Conservation (phyloP, 2,329 filamentous ascomycete genomes). For the Dactylella cylindrospora region DNA sequence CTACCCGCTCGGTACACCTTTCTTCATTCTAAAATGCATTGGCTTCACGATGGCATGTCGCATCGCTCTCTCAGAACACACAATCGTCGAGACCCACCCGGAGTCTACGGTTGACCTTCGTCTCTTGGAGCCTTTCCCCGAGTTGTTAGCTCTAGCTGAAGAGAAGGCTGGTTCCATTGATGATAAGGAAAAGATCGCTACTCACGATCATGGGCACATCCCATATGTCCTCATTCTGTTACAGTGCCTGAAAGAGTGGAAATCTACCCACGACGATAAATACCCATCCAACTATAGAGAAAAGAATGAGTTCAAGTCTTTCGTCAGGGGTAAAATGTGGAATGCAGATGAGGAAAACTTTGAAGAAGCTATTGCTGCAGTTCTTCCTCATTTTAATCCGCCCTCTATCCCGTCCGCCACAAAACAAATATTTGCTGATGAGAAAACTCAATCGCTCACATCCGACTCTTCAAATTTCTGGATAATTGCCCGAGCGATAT, state of each 20-base stretch:
- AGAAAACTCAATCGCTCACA: conserved; percentile 58
- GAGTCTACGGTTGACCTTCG: conserved; percentile 84
- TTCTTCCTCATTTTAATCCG: conserved; percentile 78
- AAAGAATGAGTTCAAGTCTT: conserved; percentile 76
- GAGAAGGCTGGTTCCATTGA: conserved; percentile 64
- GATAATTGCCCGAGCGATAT: conserved; percentile 80
- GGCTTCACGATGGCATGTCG: conserved; percentile 91
- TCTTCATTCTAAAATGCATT: conserved; percentile 81
- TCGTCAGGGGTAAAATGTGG: conserved; percentile 68
- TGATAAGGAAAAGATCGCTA: conserved; percentile 57
- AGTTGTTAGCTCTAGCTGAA: conserved; percentile 67
- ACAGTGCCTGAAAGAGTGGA: conserved; percentile 81
- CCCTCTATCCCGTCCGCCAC: conserved; percentile 69
- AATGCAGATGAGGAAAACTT: conserved; percentile 90
- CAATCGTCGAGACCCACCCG: conserved; percentile 93
- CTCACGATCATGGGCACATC: conserved; percentile 86
- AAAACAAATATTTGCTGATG: conserved; percentile 74
- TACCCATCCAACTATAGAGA: conserved; percentile 76
- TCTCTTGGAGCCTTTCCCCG: conserved; percentile 81
- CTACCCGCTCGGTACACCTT: conserved; percentile 60
- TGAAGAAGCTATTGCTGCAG: conserved; percentile 83
- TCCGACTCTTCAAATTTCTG: conserved; percentile 70
- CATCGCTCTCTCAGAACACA: conserved; percentile 71
- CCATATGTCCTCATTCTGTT: conserved; percentile 83
- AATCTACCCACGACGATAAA: conserved; percentile 65